Base-by-base conservation (phyloP, 225 moss, liverwort and hornwort species). In the Bryoerythrophyllum caledonicum region DNA sequence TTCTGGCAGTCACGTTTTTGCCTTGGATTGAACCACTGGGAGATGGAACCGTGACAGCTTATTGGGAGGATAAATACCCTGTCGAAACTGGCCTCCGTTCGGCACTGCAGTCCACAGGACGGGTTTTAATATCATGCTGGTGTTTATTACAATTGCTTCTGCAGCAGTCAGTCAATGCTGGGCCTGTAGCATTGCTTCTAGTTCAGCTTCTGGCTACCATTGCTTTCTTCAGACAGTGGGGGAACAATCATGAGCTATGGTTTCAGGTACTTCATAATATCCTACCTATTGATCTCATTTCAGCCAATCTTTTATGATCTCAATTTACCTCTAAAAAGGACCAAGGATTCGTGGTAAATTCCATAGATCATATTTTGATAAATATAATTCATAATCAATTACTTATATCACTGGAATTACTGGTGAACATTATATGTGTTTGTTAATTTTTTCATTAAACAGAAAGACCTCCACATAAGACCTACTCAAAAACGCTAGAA, bases 161-260 rank as follows among this genome's bases (percentile, higher is more conserved):
- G 57, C 94, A 94, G 74, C 91, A 94, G 67, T 80, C 90, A 28
- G 85, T 90, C 72, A 94, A 94, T 71, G 86, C 90, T 71, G 86
- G 61, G 69, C 94, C 94, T 6, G 67, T 94, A 34, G 72, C 63
- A 32, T 74, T 92, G 54, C 92, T 94, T 59, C 61, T 92, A 44
- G 70, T 87, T 19, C 89, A 94, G 80, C 84, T 94, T 60, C 68
- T 90, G 55, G 65, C 82, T 19, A 68, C 82, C n/a, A 54, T 86
- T 7, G 32, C 54, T 64, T 87, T 86, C 72, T 90, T 94, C 63
- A 83, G 77, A 26, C 68, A 55, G 46, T 34, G 53, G 26, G 32
- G 58, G 21, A 71, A 75, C 48, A 41, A 49, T 52, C 66, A 76
- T 79, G 77, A 34, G 60, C 65, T 79, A 8, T 89, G 89, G 89